A percentile compares a stretch with the other conserved stretches of the same genome.
phyloP scores from a whole-genome alignment of 2,329 filamentous ascomycete species.

The Penicillium sp. region DNA sequence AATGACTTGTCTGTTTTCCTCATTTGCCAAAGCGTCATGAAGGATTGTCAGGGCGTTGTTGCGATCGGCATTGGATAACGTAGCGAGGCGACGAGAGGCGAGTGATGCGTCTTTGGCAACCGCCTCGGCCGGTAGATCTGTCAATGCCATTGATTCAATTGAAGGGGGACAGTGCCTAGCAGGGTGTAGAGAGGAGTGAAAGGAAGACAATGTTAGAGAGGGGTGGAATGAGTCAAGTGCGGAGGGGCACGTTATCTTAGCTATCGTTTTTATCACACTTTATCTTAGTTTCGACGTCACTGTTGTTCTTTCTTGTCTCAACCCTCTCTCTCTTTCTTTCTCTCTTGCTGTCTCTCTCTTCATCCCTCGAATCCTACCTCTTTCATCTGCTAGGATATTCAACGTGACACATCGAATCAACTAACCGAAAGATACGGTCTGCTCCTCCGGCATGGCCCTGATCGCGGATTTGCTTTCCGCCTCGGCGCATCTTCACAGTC shows the following conservation, averaged over 20 bases:
- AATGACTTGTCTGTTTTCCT: conserved; percentile 70
- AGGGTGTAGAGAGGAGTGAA: not conserved
- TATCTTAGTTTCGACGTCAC: not conserved
- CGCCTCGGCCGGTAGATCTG: conserved; percentile 76
- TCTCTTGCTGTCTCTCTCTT: not conserved
- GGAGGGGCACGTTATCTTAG: conserved; percentile 10
- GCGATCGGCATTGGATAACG: conserved; percentile 72
- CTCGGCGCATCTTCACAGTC: conserved; percentile 34
- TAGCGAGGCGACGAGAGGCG: conserved; percentile 80
- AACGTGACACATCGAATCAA: not conserved
- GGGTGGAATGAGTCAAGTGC: conserved; percentile 6
- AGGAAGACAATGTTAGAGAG: not conserved
- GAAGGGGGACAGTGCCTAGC: not conserved
- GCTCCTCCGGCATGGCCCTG: conserved; percentile 12
- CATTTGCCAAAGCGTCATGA: conserved; percentile 67
- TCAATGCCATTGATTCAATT: conserved; percentile 73
- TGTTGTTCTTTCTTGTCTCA: not conserved
- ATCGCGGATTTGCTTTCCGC: conserved; percentile 15
- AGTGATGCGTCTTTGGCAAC: conserved; percentile 76
- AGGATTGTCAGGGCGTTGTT: conserved; percentile 85
- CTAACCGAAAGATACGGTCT: not conserved
- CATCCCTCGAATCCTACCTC: not conserved
- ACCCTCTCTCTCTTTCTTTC: not conserved
- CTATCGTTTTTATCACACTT: not conserved
- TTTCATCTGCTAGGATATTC: not conserved